These are phyloP conservation scores for Gypsophila paniculata DNA, from an alignment of 179 eudicot species.

Conservation along the genomic window DNA sequence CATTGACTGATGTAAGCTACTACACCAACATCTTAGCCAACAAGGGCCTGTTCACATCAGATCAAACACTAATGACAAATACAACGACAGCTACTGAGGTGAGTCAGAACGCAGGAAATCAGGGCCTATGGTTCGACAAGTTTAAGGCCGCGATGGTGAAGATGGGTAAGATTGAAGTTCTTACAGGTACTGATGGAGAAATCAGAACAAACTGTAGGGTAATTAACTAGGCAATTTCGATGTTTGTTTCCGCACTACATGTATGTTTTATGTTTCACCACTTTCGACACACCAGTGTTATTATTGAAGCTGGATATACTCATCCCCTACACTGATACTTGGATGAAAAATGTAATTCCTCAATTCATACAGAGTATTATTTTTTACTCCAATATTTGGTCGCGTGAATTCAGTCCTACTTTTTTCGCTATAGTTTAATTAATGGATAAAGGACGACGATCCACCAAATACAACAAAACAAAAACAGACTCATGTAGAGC, in stretches of 20 bases:
- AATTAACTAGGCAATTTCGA: conserved; percentile 32
- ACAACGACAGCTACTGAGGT: conserved; percentile 38
- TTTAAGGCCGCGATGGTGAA: conserved; percentile 68
- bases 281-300: neutral
- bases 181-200: conserved; percentile 57
- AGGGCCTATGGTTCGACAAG: conserved; percentile 40
- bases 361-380: neutral
- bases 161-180: conserved; percentile 59
- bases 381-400: neutral
- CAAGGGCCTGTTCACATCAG: conserved; percentile 63
- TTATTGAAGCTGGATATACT: neutral
- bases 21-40: conserved; percentile 45
- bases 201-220: conserved; percentile 54
- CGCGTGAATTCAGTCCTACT: neutral
- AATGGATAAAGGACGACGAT: no score
- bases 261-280: neutral
- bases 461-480: no score
- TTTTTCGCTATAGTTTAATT: no score
- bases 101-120: conserved; percentile 35
- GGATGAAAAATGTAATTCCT: neutral
- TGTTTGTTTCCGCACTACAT: neutral
- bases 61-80: conserved; percentile 51
- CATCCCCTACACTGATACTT: no score
- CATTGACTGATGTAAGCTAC: conserved; percentile 41
- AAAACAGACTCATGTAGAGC: no score